Percentiles rank a stretch among this genome's conserved stretches.
Conservation (phyloP, 441 rosid genomes). For the Adansonia madagascariensis region DNA sequence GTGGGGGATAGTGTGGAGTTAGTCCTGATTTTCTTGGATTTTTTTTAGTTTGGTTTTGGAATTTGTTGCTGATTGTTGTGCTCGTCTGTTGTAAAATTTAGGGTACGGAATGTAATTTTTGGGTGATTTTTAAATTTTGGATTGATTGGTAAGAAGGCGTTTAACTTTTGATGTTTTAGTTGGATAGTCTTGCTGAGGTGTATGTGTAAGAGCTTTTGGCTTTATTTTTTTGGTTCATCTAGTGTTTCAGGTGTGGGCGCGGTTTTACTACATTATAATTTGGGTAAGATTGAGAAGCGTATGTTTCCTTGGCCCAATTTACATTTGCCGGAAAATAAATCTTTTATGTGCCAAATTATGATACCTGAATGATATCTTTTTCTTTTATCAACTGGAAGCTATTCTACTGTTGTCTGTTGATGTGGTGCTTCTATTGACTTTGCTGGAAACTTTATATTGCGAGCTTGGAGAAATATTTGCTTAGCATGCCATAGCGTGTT, state of each 20-base stretch:
- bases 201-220: conserved; percentile 14
- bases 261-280: background rate
- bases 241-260: background rate
- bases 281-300: background rate
- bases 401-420: background rate
- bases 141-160: background rate
- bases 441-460: background rate
- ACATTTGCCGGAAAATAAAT: background rate
- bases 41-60: conserved; percentile 3
- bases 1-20: background rate
- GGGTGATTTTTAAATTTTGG: background rate
- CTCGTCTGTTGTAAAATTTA: background rate
- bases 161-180: conserved; percentile 7
- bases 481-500: background rate
- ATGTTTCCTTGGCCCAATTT: background rate
- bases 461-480: background rate
- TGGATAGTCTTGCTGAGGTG: conserved; percentile 13
- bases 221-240: background rate
- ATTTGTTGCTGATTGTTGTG: background rate
- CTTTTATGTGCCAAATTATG: background rate
- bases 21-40: conserved; percentile 4
- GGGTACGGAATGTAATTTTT: background rate
- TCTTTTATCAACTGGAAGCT: background rate
- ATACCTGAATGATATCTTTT: background rate
- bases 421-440: background rate